These are phyloP conservation scores for Diplodia corticola DNA, from an alignment of 2,329 filamentous ascomycete species.

Conservation along the genomic window DNA sequence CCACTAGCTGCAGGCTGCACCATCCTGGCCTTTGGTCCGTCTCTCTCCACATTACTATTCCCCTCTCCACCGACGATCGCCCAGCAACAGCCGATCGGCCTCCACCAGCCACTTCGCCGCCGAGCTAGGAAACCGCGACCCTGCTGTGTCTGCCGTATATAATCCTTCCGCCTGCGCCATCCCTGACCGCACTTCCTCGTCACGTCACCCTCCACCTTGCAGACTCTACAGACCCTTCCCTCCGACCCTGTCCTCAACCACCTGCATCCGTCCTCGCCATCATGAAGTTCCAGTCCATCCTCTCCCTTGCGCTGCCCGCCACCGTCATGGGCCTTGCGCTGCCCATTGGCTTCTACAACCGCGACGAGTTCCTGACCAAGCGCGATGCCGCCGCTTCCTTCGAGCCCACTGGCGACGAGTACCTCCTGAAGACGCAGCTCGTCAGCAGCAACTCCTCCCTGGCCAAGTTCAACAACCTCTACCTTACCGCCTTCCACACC, in stretches of 20 bases:
- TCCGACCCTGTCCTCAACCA: background rate
- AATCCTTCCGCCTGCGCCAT: conserved; percentile 1
- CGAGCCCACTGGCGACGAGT: conserved; percentile 16
- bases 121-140: conserved; percentile 8
- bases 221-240: background rate
- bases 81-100: conserved; percentile 18
- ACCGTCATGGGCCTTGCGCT: conserved; percentile 16
- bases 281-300: conserved; percentile 17
- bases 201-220: background rate
- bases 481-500: conserved; percentile 23
- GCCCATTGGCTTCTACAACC: conserved; percentile 16
- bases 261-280: background rate
- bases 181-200: background rate
- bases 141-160: conserved; percentile 10
- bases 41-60: conserved; percentile 15
- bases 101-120: conserved; percentile 13
- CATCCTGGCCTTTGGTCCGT: background rate
- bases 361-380: conserved; percentile 18
- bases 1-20: background rate
- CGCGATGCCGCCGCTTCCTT: background rate
- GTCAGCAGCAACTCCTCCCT: conserved; percentile 15
- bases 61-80: conserved; percentile 20
- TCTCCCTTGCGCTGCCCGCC: background rate
- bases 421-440: conserved; percentile 16
- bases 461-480: conserved; percentile 21